A percentile compares a stretch with the other conserved stretches of the same genome.
Evolutionary conservation across 495 filamentous ascomycete species (phyloP).

Genomic region (Penicillium malachiteum): DNA sequence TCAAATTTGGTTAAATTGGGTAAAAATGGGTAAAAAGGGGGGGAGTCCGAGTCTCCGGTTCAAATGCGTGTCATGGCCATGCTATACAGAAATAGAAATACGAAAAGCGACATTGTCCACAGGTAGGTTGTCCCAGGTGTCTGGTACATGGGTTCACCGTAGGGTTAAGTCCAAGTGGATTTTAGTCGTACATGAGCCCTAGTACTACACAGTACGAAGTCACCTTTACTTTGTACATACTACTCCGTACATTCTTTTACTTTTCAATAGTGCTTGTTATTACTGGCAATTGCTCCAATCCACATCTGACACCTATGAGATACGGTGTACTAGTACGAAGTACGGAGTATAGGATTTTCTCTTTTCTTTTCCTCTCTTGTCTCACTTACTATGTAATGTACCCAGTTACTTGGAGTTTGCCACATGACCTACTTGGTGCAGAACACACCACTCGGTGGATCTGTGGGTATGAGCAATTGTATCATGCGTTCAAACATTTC

Average conservation of each 20-base stretch:
- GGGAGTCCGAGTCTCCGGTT: conserved; percentile 1
- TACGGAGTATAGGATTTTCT: no score
- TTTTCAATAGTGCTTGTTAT: no score
- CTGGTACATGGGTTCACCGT: conserved; percentile 18
- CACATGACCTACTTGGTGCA: background rate
- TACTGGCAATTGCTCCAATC: background rate
- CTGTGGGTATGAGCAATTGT: no score
- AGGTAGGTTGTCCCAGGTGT: conserved; percentile 15
- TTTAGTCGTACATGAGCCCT: background rate
- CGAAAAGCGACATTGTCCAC: background rate
- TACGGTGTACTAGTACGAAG: no score
- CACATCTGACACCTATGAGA: background rate
- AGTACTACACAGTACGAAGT: background rate
- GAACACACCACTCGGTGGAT: no score
- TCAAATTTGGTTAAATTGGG: no score
- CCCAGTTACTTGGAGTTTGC: background rate
- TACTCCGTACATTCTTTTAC: no score
- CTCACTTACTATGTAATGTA: no score
- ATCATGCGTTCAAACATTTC: no score
- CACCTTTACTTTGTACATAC: background rate
- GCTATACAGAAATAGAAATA: background rate
- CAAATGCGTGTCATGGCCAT: conserved; percentile 14
- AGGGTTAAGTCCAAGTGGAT: background rate
- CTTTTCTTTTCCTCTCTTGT: background rate
- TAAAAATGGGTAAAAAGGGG: background rate